Evolutionary conservation across 1,284 basidiomycete species (phyloP).

Genomic region (Heterobasidion parviporum): DNA sequence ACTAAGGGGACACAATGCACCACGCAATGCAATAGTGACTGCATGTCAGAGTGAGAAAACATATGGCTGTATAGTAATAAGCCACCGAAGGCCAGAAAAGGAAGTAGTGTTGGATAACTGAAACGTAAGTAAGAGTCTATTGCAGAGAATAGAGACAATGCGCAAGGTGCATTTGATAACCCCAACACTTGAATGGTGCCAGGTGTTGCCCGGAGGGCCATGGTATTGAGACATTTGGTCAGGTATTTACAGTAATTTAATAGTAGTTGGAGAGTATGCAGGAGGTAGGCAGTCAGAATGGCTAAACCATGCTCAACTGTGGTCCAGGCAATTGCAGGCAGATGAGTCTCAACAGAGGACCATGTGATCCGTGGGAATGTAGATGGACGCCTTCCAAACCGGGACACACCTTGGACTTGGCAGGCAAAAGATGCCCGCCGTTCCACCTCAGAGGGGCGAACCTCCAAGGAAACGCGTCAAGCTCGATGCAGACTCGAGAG

Average conservation of each 20-base stretch:
- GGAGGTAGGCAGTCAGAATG: too few species aligned
- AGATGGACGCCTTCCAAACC: too few species aligned
- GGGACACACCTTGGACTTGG: too few species aligned
- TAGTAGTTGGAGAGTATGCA: too few species aligned
- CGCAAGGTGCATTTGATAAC: not conserved
- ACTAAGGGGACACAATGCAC: not conserved
- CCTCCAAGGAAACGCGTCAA: conserved; percentile 7
- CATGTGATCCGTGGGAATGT: too few species aligned
- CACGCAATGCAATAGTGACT: not conserved
- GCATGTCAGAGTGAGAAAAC: not conserved
- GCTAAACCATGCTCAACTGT: too few species aligned
- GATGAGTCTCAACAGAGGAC: too few species aligned
- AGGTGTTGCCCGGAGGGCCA: too few species aligned
- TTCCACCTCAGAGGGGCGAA: not conserved
- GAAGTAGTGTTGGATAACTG: not conserved
- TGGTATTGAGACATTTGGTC: too few species aligned
- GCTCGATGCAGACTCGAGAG: conserved; percentile 9
- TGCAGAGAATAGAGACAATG: not conserved
- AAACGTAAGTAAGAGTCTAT: not conserved
- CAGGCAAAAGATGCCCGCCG: too few species aligned
- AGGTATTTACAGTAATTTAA: too few species aligned
- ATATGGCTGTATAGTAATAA: not conserved
- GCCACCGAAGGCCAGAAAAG: not conserved
- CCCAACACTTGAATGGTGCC: not conserved
- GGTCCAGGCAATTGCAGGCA: too few species aligned